Base-by-base conservation (phyloP, 371 early-diverging fungal genomes). In the Rhizopus microsporus region DNA sequence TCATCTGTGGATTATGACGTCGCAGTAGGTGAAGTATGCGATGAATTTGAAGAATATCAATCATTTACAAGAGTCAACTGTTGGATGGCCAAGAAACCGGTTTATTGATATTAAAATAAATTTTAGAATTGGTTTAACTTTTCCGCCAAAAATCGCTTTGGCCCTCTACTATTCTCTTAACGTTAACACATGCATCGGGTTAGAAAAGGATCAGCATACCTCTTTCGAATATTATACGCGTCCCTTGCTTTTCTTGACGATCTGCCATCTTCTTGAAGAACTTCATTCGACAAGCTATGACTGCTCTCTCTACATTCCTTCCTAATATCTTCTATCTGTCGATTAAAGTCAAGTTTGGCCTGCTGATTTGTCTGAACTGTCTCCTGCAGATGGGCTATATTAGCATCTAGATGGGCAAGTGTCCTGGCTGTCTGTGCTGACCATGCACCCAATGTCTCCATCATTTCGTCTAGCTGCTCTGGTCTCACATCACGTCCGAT, bases 401-500 rank as follows among this genome's bases (percentile, higher is more conserved):
- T 80, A 38, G 71, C 65, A 60, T 88, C 89, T 34, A 93, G 81
- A 7, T 84, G 86, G n/a, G 67, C 69, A 56, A 89, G 63, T 44
- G 91, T 74, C 33, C 77, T 78, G 47, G 71, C 64, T 4, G 85
- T 82, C 6, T 71, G 79, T 13, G 57, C 55, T 23, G 79, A 88
- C 91, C 92, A 93, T 4, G 65, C 63, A 6, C 61, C 67, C 8
- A 93, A 72, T 8, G 76, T 68, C 0, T 64, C 56, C 59, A 90
- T 71, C 50, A 90, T 81, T 34, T 74, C 68, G 39, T 75, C 77
- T 15, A 84, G 54, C 55, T 89, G 82, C 4, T 84, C 86, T 7
- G 89, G 88, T 34, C 79, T 69, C 37, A 93, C 67, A 72, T 94
- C 94, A 35, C 94, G 74, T 3, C 94, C 92, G 84, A 94, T 89